Base-by-base conservation (phyloP, 352 stramenopile genomes). In the Thalassiosira mediterranea region DNA sequence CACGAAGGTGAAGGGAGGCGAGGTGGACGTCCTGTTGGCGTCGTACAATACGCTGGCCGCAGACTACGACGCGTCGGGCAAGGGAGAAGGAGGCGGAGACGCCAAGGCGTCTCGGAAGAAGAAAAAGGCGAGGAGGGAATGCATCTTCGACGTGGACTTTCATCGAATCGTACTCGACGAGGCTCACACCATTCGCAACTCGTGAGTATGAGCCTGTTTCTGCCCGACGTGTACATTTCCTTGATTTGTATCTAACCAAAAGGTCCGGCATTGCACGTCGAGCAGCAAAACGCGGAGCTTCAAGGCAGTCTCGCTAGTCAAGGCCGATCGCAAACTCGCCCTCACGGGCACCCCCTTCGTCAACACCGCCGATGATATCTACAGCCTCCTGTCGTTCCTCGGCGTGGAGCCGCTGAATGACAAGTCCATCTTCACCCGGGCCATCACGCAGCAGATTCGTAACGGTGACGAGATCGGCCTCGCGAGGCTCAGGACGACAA, bases 341-440 rank as follows among this genome's bases (percentile, higher is more conserved):
- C 83, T 97, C 4, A 97, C 94, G 1, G 94, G 94, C 8, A 97
- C 94, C 13, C 93, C 94, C 0, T 94, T 97, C 49, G 88, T 96
- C 42, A 97, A 97, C 75, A 90, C 88, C 52, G 83, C 88, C 13
- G 88, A 93, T 47, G 94, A 97, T 68, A 76, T 97, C 28, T 86
- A 89, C 29, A 90, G 92, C n/a, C 81, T 97, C 1, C 82, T 97
- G 48, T 84, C 86, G 19, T 97, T 98, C 75, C 56, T 97, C 19
- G 89, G 89, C 0, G 76, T 96, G 29, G 71, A 88, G 1, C 91
- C 93, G 26, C 76, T 90, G 63, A 80, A 86, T 38, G 57, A 85
- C 11, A 87, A 94, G 19, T 10, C 60, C 13, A 73, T 84, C 3
- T 88, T 88, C 61, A 58, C 54, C 37, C 31, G 66, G 28, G 75